phyloP scores from a whole-genome alignment of 2,329 filamentous ascomycete species.

The Whalleya microplaca region DNA sequence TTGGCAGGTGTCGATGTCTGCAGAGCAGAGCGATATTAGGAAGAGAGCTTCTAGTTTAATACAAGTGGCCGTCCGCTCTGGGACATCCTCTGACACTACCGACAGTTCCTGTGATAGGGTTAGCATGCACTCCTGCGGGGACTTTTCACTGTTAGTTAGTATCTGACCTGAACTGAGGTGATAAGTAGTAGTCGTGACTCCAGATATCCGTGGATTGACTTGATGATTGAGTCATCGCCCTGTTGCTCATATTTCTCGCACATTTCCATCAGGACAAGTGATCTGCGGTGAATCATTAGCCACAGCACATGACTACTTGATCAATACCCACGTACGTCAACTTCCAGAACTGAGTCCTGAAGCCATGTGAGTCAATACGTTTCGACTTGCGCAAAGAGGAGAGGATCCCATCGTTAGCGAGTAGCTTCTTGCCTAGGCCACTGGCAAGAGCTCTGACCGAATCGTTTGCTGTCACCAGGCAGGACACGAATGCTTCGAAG shows the following conservation, averaged over 20 bases:
- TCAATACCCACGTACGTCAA: conserved; percentile 47
- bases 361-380: conserved; percentile 41
- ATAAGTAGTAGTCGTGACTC: conserved; percentile 58
- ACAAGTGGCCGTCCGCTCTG: conserved; percentile 56
- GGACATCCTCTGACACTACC: conserved; percentile 56
- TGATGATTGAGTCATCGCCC: conserved; percentile 48
- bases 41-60: conserved; percentile 65
- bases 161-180: conserved; percentile 53
- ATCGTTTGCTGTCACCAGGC: conserved; percentile 56
- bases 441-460: conserved; percentile 53
- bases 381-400: conserved; percentile 42
- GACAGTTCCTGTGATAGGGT: conserved; percentile 52
- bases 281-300: conserved; percentile 37
- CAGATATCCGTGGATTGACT: conserved; percentile 58
- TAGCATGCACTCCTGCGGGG: conserved; percentile 7
- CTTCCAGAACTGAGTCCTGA: conserved; percentile 55
- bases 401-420: conserved; percentile 44
- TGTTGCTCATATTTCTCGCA: conserved; percentile 52
- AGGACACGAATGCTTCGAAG: conserved; percentile 57
- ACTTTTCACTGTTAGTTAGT: not conserved
- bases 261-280: conserved; percentile 50
- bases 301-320: conserved; percentile 3
- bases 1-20: conserved; percentile 67
- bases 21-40: conserved; percentile 66
- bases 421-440: conserved; percentile 52